Conservation (phyloP, 1,284 basidiomycete species). For the Pseudozyma hubeiensis region DNA sequence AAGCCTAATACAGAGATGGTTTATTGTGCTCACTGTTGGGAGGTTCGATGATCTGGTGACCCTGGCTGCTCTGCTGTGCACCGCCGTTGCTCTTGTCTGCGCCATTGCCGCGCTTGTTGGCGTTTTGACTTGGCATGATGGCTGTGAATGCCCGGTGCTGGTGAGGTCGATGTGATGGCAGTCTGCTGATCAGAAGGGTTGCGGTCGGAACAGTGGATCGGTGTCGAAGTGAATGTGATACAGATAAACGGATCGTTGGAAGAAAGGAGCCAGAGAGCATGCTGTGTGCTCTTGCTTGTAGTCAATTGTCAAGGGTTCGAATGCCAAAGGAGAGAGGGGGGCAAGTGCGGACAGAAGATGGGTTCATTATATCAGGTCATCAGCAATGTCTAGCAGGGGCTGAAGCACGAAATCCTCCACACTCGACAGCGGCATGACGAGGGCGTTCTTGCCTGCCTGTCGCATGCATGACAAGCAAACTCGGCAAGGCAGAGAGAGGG, state of each 20-base stretch:
- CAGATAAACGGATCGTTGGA: neutral
- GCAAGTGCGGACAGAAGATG: neutral
- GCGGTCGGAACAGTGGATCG: neutral
- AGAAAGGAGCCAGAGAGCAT: slow-evolving; percentile 5
- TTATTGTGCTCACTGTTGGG: slow-evolving; percentile 23
- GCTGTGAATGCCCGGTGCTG: neutral
- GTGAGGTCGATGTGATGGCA: neutral
- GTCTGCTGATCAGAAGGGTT: neutral
- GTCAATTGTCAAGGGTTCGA: neutral
- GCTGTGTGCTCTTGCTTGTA: neutral
- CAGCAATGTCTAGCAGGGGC: neutral
- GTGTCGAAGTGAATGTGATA: neutral
- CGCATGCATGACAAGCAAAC: neutral
- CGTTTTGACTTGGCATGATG: slow-evolving; percentile 22
- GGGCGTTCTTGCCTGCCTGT: neutral
- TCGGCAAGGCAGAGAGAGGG: too few relatives aligned
- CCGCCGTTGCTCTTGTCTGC: slow-evolving; percentile 1
- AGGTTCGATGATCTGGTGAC: slow-evolving; percentile 23
- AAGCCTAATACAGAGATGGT: neutral
- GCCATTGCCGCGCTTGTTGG: neutral
- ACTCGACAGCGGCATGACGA: neutral
- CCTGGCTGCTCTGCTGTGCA: slow-evolving; percentile 19
- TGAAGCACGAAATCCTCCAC: neutral
- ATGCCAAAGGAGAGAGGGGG: neutral
- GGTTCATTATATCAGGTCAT: neutral